Conservation (phyloP, 2,329 filamentous ascomycete genomes). For the Alternaria sp. region DNA sequence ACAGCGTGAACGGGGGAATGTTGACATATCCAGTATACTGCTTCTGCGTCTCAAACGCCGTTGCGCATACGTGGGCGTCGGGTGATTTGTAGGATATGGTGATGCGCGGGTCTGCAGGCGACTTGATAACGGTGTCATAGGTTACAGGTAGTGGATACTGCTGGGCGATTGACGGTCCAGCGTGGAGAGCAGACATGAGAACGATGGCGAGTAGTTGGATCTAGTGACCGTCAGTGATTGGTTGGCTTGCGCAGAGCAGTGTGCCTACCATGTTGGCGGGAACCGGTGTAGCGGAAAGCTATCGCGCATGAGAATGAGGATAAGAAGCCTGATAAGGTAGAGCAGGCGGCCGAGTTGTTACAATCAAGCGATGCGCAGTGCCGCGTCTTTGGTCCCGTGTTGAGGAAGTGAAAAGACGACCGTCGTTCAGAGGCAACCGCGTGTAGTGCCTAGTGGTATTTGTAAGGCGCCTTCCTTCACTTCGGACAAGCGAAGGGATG, state of each 20-base stretch:
- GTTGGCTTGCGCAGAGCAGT: background rate
- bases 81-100: constrained; percentile 72
- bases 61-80: constrained; percentile 66
- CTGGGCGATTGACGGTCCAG: constrained; percentile 41
- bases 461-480: constrained; percentile 1
- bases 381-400: background rate
- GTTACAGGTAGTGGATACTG: constrained; percentile 50
- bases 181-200: constrained; percentile 18
- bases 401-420: background rate
- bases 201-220: constrained; percentile 15
- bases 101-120: constrained; percentile 68
- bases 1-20: constrained; percentile 60
- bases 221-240: background rate
- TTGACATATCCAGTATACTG: constrained; percentile 72
- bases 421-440: background rate
- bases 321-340: constrained; percentile 7
- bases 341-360: background rate
- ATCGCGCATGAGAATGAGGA: constrained; percentile 21
- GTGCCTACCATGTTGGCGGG: constrained; percentile 8
- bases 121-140: constrained; percentile 62
- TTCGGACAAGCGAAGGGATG: background rate
- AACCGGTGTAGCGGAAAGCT: constrained; percentile 6
- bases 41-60: constrained; percentile 68
- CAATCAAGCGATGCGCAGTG: background rate
- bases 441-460: background rate